These are phyloP conservation scores for Penicillium griseofulvum DNA, from an alignment of 2,329 filamentous ascomycete species.

Conservation along the genomic window DNA sequence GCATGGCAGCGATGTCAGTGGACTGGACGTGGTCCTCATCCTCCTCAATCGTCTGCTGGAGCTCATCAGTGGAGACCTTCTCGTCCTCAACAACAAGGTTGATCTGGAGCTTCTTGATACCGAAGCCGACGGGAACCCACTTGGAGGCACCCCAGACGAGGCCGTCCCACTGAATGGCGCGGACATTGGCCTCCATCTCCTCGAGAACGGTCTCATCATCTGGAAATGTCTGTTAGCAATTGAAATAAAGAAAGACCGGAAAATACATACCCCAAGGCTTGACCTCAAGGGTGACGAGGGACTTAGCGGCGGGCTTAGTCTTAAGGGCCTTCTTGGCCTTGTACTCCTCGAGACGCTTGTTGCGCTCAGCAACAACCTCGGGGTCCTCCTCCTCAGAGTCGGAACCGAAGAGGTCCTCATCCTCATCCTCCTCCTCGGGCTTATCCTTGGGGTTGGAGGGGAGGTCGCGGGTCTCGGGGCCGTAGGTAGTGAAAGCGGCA, in stretches of 20 bases:
- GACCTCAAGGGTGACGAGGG: constrained; percentile 89
- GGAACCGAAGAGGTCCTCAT: constrained; percentile 89
- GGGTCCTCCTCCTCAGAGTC: constrained; percentile 93
- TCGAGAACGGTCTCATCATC: constrained; percentile 94
- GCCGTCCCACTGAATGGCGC: constrained; percentile 84
- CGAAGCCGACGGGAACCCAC: constrained; percentile 87
- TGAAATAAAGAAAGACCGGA: not conserved
- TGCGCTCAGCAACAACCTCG: constrained; percentile 78
- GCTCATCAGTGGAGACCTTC: constrained; percentile 82
- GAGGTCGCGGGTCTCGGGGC: constrained; percentile 74
- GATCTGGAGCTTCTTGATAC: constrained; percentile 99
- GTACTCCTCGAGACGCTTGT: constrained; percentile 90
- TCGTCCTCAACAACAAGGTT: constrained; percentile 97
- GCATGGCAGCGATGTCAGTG: constrained; percentile 82
- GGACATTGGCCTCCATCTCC: constrained; percentile 75
- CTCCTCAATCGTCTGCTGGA: constrained; percentile 80
- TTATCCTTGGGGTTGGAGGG: constrained; percentile 85
- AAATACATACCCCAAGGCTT: constrained; percentile 91
- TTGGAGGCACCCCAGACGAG: constrained; percentile 94
- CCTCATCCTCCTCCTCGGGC: constrained; percentile 72
- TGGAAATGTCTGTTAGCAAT: constrained; percentile 31
- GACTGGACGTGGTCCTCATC: constrained; percentile 97
- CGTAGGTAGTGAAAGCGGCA: constrained; percentile 86
- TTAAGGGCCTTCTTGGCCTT: constrained; percentile 95
- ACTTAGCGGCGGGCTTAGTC: constrained; percentile 91